Base-by-base conservation (phyloP, 768 basidiomycete genomes). In the Pisolithus orientalis region DNA sequence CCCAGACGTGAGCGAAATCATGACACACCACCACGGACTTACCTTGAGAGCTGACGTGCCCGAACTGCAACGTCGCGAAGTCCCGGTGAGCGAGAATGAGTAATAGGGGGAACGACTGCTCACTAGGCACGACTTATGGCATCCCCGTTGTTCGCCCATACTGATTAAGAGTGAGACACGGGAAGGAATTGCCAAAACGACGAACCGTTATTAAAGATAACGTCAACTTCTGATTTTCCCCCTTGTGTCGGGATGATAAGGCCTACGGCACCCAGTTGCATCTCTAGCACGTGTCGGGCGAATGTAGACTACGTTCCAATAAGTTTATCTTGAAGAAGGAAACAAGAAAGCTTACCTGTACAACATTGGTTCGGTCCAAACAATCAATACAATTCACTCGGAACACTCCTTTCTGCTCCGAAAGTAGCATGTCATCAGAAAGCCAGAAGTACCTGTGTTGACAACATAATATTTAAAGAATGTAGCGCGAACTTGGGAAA, bases 111-210 rank as follows among this genome's bases (percentile, higher is more conserved):
- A 48, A 47, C 29, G 7, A 25, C 16, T 21, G 27, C 85, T 64
- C 63, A 90, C 88, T 90, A 92, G 50, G 87, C 86, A 50, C 87
- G 79, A 65, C 90, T 94, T 53, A 96, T 90, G 5, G 91, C 87
- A 65, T 99, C 96, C 0, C 96, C 96, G 59, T 98, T 98, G 63
- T 98, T 96, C 2, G 96, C 96, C 96, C 96, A 99, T 16, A 92
- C 90, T 90, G 53, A 47, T 45, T 9, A 37, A 42, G 14, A 46
- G 16, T 32, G 16, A 11, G 17, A 51, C 29, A 14, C 24, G 16
- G 28, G 42, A 37, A 21, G 13, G 51, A 38, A 11, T n/a, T 14
- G 25, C 7, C 4, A 37, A 11, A 34, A 47, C 17, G 21, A 58
- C 67, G 39, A 48, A 89, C 89, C 82, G 64, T 90, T 82, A 57